These are phyloP conservation scores for Phytophthora pisi DNA, from an alignment of 352 stramenopile species.

Conservation along the genomic window DNA sequence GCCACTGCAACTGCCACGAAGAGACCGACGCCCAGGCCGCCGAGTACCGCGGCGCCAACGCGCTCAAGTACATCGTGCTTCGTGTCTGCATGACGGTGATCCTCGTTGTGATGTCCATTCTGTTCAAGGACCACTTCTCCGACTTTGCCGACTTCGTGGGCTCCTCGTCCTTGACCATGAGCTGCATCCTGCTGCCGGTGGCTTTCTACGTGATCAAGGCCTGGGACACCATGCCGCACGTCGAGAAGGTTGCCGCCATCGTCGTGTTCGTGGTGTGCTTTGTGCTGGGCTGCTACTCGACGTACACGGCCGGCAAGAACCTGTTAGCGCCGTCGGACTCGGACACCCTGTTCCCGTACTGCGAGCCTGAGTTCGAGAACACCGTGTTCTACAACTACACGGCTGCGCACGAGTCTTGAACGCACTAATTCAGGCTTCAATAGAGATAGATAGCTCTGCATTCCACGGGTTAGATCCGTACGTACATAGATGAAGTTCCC, in stretches of 20 bases:
- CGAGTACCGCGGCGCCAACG: conserved; percentile 47
- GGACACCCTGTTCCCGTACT: conserved; percentile 42
- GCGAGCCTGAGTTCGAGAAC: conserved; percentile 35
- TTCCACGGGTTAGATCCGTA: background rate
- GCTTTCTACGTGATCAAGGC: conserved; percentile 50
- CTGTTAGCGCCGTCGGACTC: conserved; percentile 43
- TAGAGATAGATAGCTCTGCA: background rate
- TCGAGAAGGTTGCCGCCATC: conserved; percentile 30
- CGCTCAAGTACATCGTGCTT: conserved; percentile 47
- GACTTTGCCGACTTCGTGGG: conserved; percentile 58
- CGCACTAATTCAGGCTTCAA: conserved; percentile 7
- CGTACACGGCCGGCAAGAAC: conserved; percentile 49
- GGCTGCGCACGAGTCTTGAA: conserved; percentile 27
- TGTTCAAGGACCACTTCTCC: conserved; percentile 54
- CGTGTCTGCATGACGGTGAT: conserved; percentile 52
- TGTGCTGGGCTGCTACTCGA: conserved; percentile 51
- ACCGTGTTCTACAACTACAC: conserved; percentile 54
- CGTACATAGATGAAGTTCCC: background rate
- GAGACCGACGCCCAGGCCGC: conserved; percentile 32
- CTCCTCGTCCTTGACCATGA: conserved; percentile 47
- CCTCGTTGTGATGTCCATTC: conserved; percentile 44
- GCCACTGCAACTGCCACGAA: conserved; percentile 45
- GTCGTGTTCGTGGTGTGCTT: conserved; percentile 40
- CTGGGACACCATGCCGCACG: conserved; percentile 18
- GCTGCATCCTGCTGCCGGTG: conserved; percentile 43